These are phyloP conservation scores for Phenoliferia sp. DNA, from an alignment of 1,284 basidiomycete genomes.

Conservation along the genomic window DNA sequence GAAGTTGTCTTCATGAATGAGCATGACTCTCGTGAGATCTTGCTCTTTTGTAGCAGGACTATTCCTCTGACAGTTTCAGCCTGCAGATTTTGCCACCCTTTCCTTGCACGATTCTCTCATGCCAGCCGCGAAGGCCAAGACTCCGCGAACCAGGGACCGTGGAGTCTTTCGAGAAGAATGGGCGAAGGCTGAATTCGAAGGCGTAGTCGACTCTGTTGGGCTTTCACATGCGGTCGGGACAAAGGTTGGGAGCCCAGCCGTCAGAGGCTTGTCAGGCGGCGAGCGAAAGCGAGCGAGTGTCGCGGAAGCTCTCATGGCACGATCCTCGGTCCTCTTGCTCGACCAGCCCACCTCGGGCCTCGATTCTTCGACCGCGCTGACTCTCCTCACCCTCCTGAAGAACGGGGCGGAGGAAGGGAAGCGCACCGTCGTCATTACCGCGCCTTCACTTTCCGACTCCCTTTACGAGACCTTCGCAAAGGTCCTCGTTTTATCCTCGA, in stretches of 20 bases:
- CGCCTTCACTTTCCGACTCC: conserved; percentile 59
- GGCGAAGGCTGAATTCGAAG: conserved; percentile 49
- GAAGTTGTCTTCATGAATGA: conserved; percentile 53
- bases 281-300: conserved; percentile 51
- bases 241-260: conserved; percentile 52
- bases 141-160: conserved; percentile 44
- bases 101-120: conserved; percentile 54
- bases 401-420: conserved; percentile 54
- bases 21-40: no score
- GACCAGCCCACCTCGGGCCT: conserved; percentile 66
- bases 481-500: conserved; percentile 62
- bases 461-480: conserved; percentile 56
- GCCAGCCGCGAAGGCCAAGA: conserved; percentile 46
- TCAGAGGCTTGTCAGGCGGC: conserved; percentile 58
- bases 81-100: conserved; percentile 57
- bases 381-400: conserved; percentile 53
- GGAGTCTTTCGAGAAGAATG: conserved; percentile 50
- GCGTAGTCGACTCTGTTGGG: conserved; percentile 39
- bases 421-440: conserved; percentile 47
- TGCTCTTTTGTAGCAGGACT: no score
- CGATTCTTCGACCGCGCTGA: conserved; percentile 55
- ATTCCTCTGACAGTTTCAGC: no score
- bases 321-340: conserved; percentile 41
- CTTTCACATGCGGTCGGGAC: conserved; percentile 53
- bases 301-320: conserved; percentile 49